These are phyloP conservation scores for Mortierella antarctica DNA, from an alignment of 192 early-diverging fungal genomes.

Conservation along the genomic window DNA sequence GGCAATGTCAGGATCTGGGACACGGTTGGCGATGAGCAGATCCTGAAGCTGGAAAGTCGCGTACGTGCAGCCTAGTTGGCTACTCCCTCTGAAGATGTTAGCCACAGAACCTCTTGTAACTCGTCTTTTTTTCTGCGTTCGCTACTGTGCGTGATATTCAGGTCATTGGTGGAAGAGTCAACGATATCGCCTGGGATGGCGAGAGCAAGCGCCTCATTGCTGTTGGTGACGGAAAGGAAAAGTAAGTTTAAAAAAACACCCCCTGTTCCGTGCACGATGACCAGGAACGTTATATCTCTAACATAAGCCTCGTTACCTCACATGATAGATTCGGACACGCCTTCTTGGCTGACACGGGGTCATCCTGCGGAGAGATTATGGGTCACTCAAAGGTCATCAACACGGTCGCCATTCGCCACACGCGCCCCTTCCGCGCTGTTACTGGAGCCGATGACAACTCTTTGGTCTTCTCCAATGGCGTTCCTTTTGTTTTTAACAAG, in stretches of 20 bases:
- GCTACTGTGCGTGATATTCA: neutral
- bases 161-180: constrained; percentile 72
- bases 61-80: constrained; percentile 59
- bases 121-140: neutral
- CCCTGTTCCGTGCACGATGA: neutral
- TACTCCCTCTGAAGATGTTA: no score
- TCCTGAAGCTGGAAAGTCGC: constrained; percentile 85
- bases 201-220: constrained; percentile 97
- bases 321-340: constrained; percentile 83
- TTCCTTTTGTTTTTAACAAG: constrained; percentile 87
- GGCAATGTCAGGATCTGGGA: constrained; percentile 98
- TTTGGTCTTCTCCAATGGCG: constrained; percentile 92
- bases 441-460: constrained; percentile 92
- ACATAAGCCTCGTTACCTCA: neutral
- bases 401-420: constrained; percentile 87
- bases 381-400: constrained; percentile 94
- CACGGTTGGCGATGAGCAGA: constrained; percentile 79
- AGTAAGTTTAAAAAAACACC: constrained; percentile 42
- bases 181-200: constrained; percentile 93
- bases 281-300: neutral
- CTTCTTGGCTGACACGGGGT: constrained; percentile 89
- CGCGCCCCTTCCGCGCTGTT: constrained; percentile 91
- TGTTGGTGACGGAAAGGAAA: constrained; percentile 93
- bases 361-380: constrained; percentile 89
- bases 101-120: neutral